Conservation (phyloP, 1,284 basidiomycete genomes). For the Tilletia setariae region DNA sequence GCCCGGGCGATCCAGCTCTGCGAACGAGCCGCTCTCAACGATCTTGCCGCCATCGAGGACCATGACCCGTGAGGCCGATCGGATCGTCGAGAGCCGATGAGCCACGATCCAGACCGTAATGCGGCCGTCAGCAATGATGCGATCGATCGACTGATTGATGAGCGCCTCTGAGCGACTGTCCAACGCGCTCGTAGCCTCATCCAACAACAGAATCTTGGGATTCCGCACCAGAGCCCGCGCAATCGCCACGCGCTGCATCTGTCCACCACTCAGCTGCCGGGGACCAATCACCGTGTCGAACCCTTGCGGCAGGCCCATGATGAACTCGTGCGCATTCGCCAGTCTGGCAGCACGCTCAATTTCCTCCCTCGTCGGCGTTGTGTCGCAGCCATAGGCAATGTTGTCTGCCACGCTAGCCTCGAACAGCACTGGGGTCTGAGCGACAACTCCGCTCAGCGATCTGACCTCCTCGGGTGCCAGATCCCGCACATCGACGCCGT, state of each 20-base stretch:
- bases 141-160: conserved; percentile 58
- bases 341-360: conserved; percentile 82
- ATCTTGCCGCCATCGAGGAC: conserved; percentile 58
- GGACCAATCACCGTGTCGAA: conserved; percentile 66
- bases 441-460: conserved; percentile 46
- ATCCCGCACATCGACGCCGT: conserved; percentile 70
- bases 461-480: conserved; percentile 64
- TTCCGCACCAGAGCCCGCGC: conserved; percentile 58
- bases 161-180: conserved; percentile 56
- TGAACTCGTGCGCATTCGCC: conserved; percentile 87
- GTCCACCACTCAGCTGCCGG: conserved; percentile 55
- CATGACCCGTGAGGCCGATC: conserved; percentile 58
- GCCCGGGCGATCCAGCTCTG: conserved; percentile 54
- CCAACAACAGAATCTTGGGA: conserved; percentile 56
- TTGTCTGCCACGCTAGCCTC: conserved; percentile 88
- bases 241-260: conserved; percentile 59
- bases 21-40: conserved; percentile 58
- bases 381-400: conserved; percentile 73
- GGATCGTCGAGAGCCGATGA: conserved; percentile 59
- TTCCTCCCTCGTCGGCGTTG: conserved; percentile 69
- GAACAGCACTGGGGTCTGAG: conserved; percentile 49
- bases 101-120: conserved; percentile 60
- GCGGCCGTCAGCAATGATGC: conserved; percentile 56
- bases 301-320: conserved; percentile 82
- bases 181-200: conserved; percentile 55